Conservation (phyloP, 331 rosid genomes). For the Quercus tomentella region DNA sequence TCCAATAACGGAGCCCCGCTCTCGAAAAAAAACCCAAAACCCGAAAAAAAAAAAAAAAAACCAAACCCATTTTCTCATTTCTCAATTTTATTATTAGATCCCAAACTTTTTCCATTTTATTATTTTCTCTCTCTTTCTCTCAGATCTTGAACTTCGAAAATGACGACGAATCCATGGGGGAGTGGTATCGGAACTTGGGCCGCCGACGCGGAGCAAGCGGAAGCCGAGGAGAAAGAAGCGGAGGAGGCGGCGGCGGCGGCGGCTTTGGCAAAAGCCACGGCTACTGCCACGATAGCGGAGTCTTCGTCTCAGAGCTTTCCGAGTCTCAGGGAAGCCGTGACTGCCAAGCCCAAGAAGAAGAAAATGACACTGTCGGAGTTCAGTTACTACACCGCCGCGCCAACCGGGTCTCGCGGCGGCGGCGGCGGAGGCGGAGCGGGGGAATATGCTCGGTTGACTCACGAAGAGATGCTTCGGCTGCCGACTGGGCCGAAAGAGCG, state of each 20-base stretch:
- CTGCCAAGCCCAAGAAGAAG: constrained; percentile 73
- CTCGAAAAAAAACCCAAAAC: not conserved
- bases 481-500: constrained; percentile 93
- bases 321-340: constrained; percentile 71
- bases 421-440: constrained; percentile 13
- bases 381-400: not conserved
- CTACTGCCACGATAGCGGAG: constrained; percentile 20
- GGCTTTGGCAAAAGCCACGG: constrained; percentile 23
- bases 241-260: constrained; percentile 42
- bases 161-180: constrained; percentile 86
- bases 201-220: constrained; percentile 87
- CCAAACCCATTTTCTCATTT: not conserved
- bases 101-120: not conserved
- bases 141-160: constrained; percentile 41
- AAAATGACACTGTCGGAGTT: constrained; percentile 61
- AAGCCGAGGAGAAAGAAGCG: constrained; percentile 74
- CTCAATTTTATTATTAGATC: not conserved
- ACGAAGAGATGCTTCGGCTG: constrained; percentile 72
- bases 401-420: not conserved
- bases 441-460: constrained; percentile 40
- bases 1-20: constrained; percentile 48
- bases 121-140: not conserved
- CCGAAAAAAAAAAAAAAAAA: not conserved
- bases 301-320: constrained; percentile 55
- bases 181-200: constrained; percentile 87